phyloP scores from a whole-genome alignment of 1,284 basidiomycete species.

The Moesziomyces sp. region DNA sequence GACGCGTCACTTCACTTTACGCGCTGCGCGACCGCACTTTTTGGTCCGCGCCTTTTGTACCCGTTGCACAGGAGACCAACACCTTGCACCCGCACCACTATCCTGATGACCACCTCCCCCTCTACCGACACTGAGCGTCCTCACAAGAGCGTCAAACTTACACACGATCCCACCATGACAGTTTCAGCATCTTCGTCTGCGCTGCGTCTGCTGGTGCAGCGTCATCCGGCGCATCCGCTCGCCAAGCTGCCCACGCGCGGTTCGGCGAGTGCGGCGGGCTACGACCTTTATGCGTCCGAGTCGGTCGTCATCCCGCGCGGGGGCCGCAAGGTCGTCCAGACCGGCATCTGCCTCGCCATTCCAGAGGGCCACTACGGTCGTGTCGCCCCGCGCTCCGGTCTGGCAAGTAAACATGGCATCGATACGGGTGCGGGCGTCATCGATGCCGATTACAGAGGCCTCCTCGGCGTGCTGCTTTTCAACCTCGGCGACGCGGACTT shows the following conservation, averaged over 20 bases:
- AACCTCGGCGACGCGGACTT: constrained; percentile 87
- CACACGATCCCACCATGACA: constrained; percentile 13
- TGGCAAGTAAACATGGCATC: constrained; percentile 96
- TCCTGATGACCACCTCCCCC: neutral
- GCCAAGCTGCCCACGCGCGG: constrained; percentile 89
- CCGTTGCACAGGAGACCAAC: constrained; percentile 18
- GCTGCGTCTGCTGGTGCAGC: constrained; percentile 80
- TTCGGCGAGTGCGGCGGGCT: constrained; percentile 85
- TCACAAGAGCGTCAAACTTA: constrained; percentile 23
- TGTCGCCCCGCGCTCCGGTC: constrained; percentile 90
- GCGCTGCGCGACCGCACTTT: constrained; percentile 15
- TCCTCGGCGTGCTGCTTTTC: constrained; percentile 92
- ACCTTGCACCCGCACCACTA: constrained; percentile 7
- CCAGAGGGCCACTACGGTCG: constrained; percentile 93
- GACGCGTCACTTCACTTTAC: constrained; percentile 25
- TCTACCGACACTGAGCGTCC: neutral
- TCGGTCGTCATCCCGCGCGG: constrained; percentile 56
- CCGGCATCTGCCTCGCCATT: constrained; percentile 90
- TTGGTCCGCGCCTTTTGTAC: neutral
- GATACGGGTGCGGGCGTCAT: constrained; percentile 96
- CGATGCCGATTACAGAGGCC: constrained; percentile 93
- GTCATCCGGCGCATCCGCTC: constrained; percentile 76
- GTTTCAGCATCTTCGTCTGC: constrained; percentile 17
- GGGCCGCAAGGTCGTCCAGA: constrained; percentile 88
- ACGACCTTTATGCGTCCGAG: constrained; percentile 87